Evolutionary conservation across 2,329 filamentous ascomycete species (phyloP), one percentile per base, ranked within the genome.

Genomic region (Fusarium floridanum): DNA sequence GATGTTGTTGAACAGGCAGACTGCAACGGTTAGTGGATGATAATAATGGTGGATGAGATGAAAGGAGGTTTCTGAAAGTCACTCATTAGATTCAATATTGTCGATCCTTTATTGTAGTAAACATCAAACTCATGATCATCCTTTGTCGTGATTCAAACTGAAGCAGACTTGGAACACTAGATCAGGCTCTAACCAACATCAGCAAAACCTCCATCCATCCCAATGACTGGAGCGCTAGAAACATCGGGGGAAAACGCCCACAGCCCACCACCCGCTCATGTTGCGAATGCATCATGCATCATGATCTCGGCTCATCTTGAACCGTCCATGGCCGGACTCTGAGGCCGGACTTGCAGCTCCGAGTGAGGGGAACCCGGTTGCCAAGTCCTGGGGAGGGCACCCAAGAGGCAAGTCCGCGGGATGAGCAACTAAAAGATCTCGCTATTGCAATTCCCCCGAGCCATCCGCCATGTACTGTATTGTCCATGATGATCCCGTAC

Each of bases 301-400:
- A 64, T 74, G 61, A 69, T 68, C 39, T 74, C 68, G 68, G 61
- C 45, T 50, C 61, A 74, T 68, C 61, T 68, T 9, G 39, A 60
- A 20, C 71, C 68, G 61, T 43, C 67, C 48, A 53, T 53, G 48
- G 48, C 48, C 48, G 48, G 37, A 43, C 37, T 24, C 55, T 64
- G 65, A 64, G 71, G 37, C 59, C 64, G 72, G 64, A 65, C 65
- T 66, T 75, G 56, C 64, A 72, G 27, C 32, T 72, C 72, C 72
- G 61, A 55, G 34, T 37, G 72, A 72, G 64, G 72, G 72, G 72
- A 59, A 66, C 50, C 61, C 22, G 64, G 59, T 12, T 14, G 70
- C 69, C 69, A 70, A 72, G 71, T 45, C 56, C 64, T 75, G 59
- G 61, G 73, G 61, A 68, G 45, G 41, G 29, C 17, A 64, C 66